phyloP scores from a whole-genome alignment of 2,329 filamentous ascomycete genomes.

The Aaosphaeria pasadenensis region DNA sequence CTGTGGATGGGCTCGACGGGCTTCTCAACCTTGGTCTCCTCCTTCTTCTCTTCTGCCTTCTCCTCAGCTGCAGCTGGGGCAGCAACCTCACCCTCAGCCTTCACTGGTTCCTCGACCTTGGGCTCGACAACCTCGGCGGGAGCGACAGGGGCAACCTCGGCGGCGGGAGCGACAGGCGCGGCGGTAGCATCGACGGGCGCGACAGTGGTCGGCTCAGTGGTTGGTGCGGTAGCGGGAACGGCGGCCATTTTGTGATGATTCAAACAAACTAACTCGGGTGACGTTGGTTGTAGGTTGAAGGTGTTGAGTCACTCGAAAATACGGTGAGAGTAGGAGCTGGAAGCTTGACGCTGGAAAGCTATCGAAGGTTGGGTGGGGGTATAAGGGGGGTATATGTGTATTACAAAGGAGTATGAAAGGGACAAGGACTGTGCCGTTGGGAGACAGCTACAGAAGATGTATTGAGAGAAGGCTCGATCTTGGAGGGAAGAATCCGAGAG shows the following conservation, averaged over 20 bases:
- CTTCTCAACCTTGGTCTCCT: constrained; percentile 48
- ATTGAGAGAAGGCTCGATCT: constrained; percentile 23
- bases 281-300: constrained; percentile 4
- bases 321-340: background rate
- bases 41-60: constrained; percentile 42
- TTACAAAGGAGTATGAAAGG: constrained; percentile 33
- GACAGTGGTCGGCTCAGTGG: constrained; percentile 32
- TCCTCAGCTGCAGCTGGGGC: constrained; percentile 30
- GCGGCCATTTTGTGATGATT: constrained; percentile 57
- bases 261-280: constrained; percentile 9
- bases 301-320: constrained; percentile 1
- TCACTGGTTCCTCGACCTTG: constrained; percentile 41
- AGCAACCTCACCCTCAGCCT: constrained; percentile 25
- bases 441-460: constrained; percentile 18
- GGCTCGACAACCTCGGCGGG: constrained; percentile 28
- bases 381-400: constrained; percentile 19
- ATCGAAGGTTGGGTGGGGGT: constrained; percentile 7
- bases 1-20: constrained; percentile 69
- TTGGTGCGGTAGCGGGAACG: constrained; percentile 16
- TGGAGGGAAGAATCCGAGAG: constrained; percentile 13
- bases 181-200: constrained; percentile 37
- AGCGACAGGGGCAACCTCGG: constrained; percentile 40
- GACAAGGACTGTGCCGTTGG: constrained; percentile 28
- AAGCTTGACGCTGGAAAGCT: background rate
- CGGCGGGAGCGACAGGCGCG: constrained; percentile 14